Evolutionary conservation across 2,329 filamentous ascomycete species (phyloP).

Genomic region (Periconia sp.): DNA sequence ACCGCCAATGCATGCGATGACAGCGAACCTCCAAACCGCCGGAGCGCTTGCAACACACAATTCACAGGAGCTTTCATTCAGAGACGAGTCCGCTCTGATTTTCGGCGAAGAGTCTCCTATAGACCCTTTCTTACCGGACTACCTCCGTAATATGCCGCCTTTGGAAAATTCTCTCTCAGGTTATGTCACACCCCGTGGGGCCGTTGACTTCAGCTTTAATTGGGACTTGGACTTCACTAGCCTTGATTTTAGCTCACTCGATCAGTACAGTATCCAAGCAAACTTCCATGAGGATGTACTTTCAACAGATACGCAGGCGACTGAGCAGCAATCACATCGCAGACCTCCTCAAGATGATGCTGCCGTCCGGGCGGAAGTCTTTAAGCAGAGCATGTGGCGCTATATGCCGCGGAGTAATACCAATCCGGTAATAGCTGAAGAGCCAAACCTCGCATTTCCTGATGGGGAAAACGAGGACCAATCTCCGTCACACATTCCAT

Average conservation of each 20-base stretch:
- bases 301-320: slow-evolving; percentile 25
- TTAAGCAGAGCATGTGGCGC: slow-evolving; percentile 54
- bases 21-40: background rate
- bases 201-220: slow-evolving; percentile 53
- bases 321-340: slow-evolving; percentile 13
- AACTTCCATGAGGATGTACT: slow-evolving; percentile 46
- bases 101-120: slow-evolving; percentile 19
- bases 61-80: slow-evolving; percentile 2
- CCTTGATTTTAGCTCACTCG: slow-evolving; percentile 52
- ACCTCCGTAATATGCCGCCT: slow-evolving; percentile 37
- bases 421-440: slow-evolving; percentile 32
- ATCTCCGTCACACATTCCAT: slow-evolving; percentile 40
- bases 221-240: slow-evolving; percentile 54
- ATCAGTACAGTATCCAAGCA: slow-evolving; percentile 53
- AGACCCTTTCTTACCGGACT: slow-evolving; percentile 31
- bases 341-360: slow-evolving; percentile 22
- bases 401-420: slow-evolving; percentile 46
- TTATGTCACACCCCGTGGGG: slow-evolving; percentile 51
- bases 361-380: slow-evolving; percentile 34
- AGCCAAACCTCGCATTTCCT: slow-evolving; percentile 48
- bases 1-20: background rate
- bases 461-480: slow-evolving; percentile 36
- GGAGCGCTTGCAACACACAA: background rate
- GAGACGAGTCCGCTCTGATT: background rate
- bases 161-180: slow-evolving; percentile 39